Evolutionary conservation across 768 basidiomycete species (phyloP).

Genomic region (Pisolithus marmoratus): DNA sequence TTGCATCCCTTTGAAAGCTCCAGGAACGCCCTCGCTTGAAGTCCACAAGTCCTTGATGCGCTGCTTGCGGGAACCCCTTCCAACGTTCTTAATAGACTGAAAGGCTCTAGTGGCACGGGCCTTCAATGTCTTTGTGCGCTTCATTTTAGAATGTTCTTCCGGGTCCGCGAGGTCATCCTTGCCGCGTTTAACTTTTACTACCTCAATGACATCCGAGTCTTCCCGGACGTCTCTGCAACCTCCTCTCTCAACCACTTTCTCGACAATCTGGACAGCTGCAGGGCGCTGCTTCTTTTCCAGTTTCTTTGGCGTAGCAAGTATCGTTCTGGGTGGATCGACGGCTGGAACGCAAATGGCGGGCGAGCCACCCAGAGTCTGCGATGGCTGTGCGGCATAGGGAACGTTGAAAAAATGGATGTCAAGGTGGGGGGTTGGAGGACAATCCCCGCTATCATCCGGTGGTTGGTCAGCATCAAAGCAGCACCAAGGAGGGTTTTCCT

Average conservation of each 20-base stretch:
- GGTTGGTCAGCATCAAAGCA: constrained; percentile 47
- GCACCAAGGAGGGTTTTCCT: constrained; percentile 45
- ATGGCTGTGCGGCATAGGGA: constrained; percentile 20
- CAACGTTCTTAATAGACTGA: constrained; percentile 40
- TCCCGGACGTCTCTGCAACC: constrained; percentile 37
- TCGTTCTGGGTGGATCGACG: constrained; percentile 7
- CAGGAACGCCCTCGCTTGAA: constrained; percentile 22
- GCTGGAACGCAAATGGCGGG: constrained; percentile 5
- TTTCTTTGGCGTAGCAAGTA: constrained; percentile 11
- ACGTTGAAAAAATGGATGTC: constrained; percentile 32
- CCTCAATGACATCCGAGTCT: constrained; percentile 49
- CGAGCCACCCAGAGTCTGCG: constrained; percentile 2
- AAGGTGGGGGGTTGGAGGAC: constrained; percentile 8
- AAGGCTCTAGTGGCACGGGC: constrained; percentile 44
- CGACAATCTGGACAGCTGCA: constrained; percentile 19
- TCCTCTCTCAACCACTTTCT: constrained; percentile 10
- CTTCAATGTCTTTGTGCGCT: constrained; percentile 38
- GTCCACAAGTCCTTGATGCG: constrained; percentile 35
- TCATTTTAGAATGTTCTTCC: constrained; percentile 20
- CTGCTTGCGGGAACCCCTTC: constrained; percentile 30
- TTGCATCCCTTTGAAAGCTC: constrained; percentile 23
- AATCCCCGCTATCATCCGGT: constrained; percentile 14
- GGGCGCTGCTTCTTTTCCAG: constrained; percentile 29
- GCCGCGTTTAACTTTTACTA: constrained; percentile 49
- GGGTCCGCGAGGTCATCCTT: constrained; percentile 18